Evolutionary conservation across 108 stramenopile species (phyloP), one percentile per base, ranked within the genome.

Genomic region (Thalassiosira profunda): DNA sequence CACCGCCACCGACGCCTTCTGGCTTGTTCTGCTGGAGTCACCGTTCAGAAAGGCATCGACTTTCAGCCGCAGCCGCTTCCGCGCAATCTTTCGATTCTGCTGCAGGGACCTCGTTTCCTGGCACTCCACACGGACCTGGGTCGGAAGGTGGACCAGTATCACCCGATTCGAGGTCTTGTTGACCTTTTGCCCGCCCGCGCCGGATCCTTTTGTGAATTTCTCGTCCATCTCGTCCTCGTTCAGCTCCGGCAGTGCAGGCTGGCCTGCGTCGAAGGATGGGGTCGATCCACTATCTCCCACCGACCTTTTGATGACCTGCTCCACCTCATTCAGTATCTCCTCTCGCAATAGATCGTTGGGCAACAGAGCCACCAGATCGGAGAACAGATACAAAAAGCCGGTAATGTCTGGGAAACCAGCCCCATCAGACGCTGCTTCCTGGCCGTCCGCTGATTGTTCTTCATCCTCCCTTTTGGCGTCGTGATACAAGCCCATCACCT

Each of bases 131-230:
- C 85, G 68, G 1, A 92, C 48, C 21, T 75, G 62, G 4, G 96
- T 96, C 0, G 96, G 93, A 1, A 51, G 25, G 40, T 96, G 96
- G 4, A 93, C 63, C 40, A 96, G 61, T 14, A 90, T 61, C 11
- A 96, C 96, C 41, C 80, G 63, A 56, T 89, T 93, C 30, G 79
- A 78, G 8, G 96, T 96, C 61, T 96, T 96, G 82, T 96, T 96
- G 38, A 93, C 80, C 76, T 96, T 96, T 79, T 96, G 92, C 3
- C 95, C 92, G 28, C 92, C 92, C 14, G 75, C 67, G 25, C 96
- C 96, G 1, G 81, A 79, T 20, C 96, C 96, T 42, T 86, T 75
- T 1, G 94, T 87, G 76, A 93, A 94, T n/a, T 82, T 86, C 47
- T 96, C 96, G 36, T 72, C 75, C 30, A 73, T 31, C 10, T 81